Evolutionary conservation across 768 basidiomycete genomes (phyloP).

Genomic region (Naganishia vishniacii): DNA sequence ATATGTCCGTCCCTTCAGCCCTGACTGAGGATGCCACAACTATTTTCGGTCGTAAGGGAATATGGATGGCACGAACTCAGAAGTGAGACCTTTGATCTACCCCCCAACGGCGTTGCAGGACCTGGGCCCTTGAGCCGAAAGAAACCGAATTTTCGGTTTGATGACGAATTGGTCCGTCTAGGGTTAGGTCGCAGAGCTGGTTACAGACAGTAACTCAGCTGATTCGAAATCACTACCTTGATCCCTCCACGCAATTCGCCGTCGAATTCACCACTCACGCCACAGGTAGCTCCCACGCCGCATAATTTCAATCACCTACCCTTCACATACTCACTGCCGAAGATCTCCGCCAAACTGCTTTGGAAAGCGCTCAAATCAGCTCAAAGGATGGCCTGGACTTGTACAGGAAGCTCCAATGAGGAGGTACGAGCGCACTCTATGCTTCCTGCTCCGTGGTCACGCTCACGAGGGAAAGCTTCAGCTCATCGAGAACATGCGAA

Average conservation of each 20-base stretch:
- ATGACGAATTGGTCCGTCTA: conserved; percentile 18
- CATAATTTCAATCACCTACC: no score
- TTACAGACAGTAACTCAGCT: no score
- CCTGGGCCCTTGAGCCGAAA: background rate
- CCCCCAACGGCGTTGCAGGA: background rate
- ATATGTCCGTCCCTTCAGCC: background rate
- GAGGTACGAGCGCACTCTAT: background rate
- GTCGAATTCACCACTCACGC: background rate
- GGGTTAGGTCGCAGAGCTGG: no score
- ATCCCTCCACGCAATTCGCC: no score
- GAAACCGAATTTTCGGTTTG: background rate
- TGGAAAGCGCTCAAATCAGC: background rate
- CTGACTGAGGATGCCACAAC: background rate
- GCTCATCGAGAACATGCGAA: conserved; percentile 20
- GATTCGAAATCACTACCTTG: no score
- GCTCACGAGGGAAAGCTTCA: no score
- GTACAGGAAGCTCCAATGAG: conserved; percentile 17
- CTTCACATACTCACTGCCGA: background rate
- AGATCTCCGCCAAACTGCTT: background rate
- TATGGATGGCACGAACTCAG: no score
- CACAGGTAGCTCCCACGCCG: background rate
- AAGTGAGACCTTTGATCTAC: conserved; percentile 15
- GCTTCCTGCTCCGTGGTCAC: no score
- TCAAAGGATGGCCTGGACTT: conserved; percentile 13
- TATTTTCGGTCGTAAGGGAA: conserved; percentile 14